Percentiles rank a stretch among this genome's conserved stretches.
Conservation (phyloP, 257 asterid species). For the Solanum corneliomulleri region DNA sequence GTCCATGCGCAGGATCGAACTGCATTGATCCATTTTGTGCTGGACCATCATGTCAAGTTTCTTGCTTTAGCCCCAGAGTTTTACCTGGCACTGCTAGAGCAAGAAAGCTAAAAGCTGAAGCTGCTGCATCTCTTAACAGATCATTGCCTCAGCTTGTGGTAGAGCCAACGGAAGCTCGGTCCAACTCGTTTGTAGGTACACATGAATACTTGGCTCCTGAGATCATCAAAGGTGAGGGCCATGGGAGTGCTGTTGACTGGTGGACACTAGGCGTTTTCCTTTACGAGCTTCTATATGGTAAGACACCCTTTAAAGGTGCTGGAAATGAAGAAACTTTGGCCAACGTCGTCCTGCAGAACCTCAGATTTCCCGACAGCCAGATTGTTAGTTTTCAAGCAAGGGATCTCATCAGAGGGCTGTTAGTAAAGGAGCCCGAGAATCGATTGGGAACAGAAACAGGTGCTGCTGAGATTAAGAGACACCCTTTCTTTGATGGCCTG, state of each 20-base stretch:
- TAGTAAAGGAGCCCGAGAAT: conserved; percentile 53
- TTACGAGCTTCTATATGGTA: conserved; percentile 58
- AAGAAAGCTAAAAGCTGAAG: conserved; percentile 35
- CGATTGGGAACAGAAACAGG: conserved; percentile 56
- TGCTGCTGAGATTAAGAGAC: conserved; percentile 65
- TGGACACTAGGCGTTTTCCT: conserved; percentile 66
- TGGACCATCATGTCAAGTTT: conserved; percentile 52
- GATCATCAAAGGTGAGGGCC: conserved; percentile 67
- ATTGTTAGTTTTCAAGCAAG: conserved; percentile 57
- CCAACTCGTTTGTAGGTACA: conserved; percentile 74
- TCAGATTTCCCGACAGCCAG: conserved; percentile 48
- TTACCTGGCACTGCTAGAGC: conserved; percentile 27
- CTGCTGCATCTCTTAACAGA: conserved; percentile 13
- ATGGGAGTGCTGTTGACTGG: conserved; percentile 80
- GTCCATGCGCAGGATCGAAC: conserved; percentile 61
- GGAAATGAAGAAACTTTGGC: conserved; percentile 53
- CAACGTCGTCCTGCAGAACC: conserved; percentile 42
- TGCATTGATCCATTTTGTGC: conserved; percentile 69
- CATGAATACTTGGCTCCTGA: conserved; percentile 76
- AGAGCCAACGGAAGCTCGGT: conserved; percentile 69
- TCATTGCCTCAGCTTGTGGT: conserved; percentile 58
- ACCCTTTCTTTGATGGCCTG: conserved; percentile 56
- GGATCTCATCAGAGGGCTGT: conserved; percentile 49
- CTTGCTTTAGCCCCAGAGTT: conserved; percentile 52
- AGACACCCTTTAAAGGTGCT: conserved; percentile 57